Percentiles rank a stretch among this genome's conserved stretches.
phyloP scores from a whole-genome alignment of 2,329 filamentous ascomycete genomes.

The Pseudocercospora macadamiae region DNA sequence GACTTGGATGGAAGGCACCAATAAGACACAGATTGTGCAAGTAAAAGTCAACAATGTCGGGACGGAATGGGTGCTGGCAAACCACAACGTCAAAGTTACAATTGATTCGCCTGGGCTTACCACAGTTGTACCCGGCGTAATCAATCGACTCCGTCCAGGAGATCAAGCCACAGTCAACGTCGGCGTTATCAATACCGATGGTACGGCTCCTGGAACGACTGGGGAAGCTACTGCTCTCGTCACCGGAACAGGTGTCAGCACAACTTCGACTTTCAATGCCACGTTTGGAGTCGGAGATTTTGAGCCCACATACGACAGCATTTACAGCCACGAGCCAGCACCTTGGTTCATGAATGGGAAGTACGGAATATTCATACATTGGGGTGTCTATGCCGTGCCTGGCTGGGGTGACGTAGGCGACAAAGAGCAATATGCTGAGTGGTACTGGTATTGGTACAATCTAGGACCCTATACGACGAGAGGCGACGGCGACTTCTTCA shows the following conservation, averaged over 20 bases:
- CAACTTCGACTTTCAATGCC: conserved; percentile 39
- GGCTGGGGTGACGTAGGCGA: conserved; percentile 55
- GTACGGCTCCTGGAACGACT: conserved; percentile 33
- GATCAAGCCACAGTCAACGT: conserved; percentile 45
- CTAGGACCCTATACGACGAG: conserved; percentile 42
- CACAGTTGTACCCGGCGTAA: conserved; percentile 40
- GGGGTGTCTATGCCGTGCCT: conserved; percentile 59
- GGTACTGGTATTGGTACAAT: conserved; percentile 56
- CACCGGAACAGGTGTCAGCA: conserved; percentile 31
- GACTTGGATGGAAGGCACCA: conserved; percentile 44
- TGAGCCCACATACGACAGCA: conserved; percentile 42
- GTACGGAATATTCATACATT: conserved; percentile 65
- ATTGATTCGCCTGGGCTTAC: conserved; percentile 39
- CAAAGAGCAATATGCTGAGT: conserved; percentile 38
- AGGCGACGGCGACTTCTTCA: conserved; percentile 39
- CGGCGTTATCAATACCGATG: conserved; percentile 40
- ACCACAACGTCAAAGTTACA: conserved; percentile 40
- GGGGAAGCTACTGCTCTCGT: conserved; percentile 39
- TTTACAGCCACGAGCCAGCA: conserved; percentile 15
- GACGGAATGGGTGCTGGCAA: conserved; percentile 38
- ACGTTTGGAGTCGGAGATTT: conserved; percentile 41
- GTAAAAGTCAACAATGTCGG: conserved; percentile 44
- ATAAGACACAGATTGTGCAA: conserved; percentile 45
- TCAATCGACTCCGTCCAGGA: conserved; percentile 46
- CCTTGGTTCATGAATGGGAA: conserved; percentile 60